These are phyloP conservation scores for Pyrenopolyporus hunteri DNA, from an alignment of 495 filamentous ascomycete genomes.

Conservation along the genomic window DNA sequence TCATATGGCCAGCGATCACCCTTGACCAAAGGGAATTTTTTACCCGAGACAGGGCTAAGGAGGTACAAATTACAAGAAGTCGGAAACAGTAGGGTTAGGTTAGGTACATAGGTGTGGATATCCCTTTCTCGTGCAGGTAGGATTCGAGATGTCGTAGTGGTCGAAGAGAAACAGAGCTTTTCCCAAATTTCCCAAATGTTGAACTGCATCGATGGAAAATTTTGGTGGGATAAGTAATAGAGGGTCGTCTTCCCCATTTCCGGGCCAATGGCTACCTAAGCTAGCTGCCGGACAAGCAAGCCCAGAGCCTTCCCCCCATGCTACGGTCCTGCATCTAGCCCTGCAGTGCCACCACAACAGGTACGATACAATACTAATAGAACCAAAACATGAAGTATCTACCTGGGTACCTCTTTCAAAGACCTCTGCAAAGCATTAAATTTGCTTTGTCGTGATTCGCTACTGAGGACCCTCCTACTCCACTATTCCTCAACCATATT, in stretches of 20 bases:
- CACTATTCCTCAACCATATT: slow-evolving; percentile 42
- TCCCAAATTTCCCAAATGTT: slow-evolving; percentile 47
- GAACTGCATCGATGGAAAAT: slow-evolving; percentile 37
- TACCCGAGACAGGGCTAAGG: slow-evolving; percentile 3
- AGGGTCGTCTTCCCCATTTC: slow-evolving; percentile 25
- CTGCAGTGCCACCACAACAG: slow-evolving; percentile 27
- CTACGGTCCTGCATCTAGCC: slow-evolving; percentile 9
- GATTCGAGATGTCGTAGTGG: slow-evolving; percentile 7
- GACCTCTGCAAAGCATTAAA: not conserved
- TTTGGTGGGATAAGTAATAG: slow-evolving; percentile 32
- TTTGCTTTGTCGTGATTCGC: slow-evolving; percentile 26
- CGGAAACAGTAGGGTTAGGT: slow-evolving; percentile 7
- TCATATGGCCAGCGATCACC: slow-evolving; percentile 28
- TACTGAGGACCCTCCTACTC: slow-evolving; percentile 7
- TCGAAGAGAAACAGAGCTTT: slow-evolving; percentile 35
- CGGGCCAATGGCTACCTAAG: slow-evolving; percentile 33
- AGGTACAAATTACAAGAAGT: slow-evolving; percentile 19
- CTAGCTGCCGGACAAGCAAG: not conserved
- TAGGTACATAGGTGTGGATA: slow-evolving; percentile 16
- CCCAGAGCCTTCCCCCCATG: slow-evolving; percentile 21
- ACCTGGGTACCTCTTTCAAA: no score
- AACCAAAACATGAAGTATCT: no score
- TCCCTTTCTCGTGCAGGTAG: slow-evolving; percentile 2
- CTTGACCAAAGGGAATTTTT: slow-evolving; percentile 14
- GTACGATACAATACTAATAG: not conserved